Evolutionary conservation across 2,329 filamentous ascomycete species (phyloP).

Genomic region (Scedosporium apiospermum): DNA sequence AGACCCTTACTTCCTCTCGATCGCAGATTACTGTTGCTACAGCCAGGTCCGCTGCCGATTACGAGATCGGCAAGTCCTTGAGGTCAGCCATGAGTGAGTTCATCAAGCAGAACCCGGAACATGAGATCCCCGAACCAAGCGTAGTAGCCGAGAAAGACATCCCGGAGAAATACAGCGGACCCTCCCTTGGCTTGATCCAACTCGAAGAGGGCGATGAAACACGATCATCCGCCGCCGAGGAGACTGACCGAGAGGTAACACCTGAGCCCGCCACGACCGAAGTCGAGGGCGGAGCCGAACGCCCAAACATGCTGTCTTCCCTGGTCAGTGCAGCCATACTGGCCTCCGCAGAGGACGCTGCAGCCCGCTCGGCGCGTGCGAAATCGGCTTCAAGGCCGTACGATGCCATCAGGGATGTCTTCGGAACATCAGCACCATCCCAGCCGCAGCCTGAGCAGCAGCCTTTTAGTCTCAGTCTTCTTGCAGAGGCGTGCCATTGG

Average conservation of each 20-base stretch:
- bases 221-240: not conserved
- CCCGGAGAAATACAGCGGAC: slow-evolving; percentile 7
- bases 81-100: slow-evolving; percentile 24
- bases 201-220: not conserved
- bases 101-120: slow-evolving; percentile 23
- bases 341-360: slow-evolving; percentile 5
- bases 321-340: slow-evolving; percentile 6
- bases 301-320: not conserved
- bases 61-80: slow-evolving; percentile 24
- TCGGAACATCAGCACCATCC: slow-evolving; percentile 14
- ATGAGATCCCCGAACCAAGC: slow-evolving; percentile 14
- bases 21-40: slow-evolving; percentile 26
- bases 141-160: slow-evolving; percentile 14
- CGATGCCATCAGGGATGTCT: slow-evolving; percentile 28
- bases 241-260: not conserved
- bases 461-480: slow-evolving; percentile 8
- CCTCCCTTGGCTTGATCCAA: slow-evolving; percentile 7
- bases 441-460: slow-evolving; percentile 21
- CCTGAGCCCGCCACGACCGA: not conserved
- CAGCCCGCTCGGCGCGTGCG: not conserved
- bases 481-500: slow-evolving; percentile 3
- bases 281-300: not conserved
- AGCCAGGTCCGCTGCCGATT: slow-evolving; percentile 22
- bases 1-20: slow-evolving; percentile 39
- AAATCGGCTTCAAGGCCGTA: slow-evolving; percentile 12